Base-by-base conservation (phyloP, 106 monocot species). In the Ottelia alismoides region DNA sequence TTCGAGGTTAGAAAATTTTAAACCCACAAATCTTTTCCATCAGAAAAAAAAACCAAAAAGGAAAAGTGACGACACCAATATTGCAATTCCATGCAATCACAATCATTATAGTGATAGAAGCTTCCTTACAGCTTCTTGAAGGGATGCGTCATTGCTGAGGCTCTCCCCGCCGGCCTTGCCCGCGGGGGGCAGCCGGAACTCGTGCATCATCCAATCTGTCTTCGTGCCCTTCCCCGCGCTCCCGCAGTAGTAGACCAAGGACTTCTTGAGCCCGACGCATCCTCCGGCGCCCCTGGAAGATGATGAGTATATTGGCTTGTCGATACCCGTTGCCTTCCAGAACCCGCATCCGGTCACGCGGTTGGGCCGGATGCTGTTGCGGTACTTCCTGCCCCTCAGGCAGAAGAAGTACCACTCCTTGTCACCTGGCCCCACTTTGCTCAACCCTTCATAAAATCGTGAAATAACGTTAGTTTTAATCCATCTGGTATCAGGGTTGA, bases 121-220 rank as follows among this genome's bases (percentile, higher is more conserved):
- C n/a, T n/a, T n/a, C n/a, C n/a, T n/a, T n/a, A n/a, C n/a, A n/a
- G n/a, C n/a, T n/a, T n/a, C n/a, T n/a, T n/a, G n/a, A n/a, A n/a
- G n/a, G n/a, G n/a, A n/a, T n/a, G n/a, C n/a, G n/a, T n/a, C n/a
- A n/a, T n/a, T n/a, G n/a, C n/a, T n/a, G n/a, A n/a, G n/a, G n/a
- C n/a, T n/a, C n/a, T n/a, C n/a, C n/a, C n/a, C n/a, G n/a, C n/a
- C n/a, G n/a, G n/a, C n/a, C n/a, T n/a, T n/a, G n/a, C n/a, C n/a
- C n/a, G n/a, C n/a, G n/a, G 74, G 53, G 7, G 92, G 92, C 0
- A 92, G 81, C 25, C 92, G 74, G 65, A 92, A 85, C 61, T 92
- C 92, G 51, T 92, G 92, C 92, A 92, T 92, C 92, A 92, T 92
- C 92, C 92, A 92, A 16, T 92, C 78, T 2, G 92, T 92, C 40